phyloP scores from a whole-genome alignment of 2,329 filamentous ascomycete species.

The Penicillium polonicum region DNA sequence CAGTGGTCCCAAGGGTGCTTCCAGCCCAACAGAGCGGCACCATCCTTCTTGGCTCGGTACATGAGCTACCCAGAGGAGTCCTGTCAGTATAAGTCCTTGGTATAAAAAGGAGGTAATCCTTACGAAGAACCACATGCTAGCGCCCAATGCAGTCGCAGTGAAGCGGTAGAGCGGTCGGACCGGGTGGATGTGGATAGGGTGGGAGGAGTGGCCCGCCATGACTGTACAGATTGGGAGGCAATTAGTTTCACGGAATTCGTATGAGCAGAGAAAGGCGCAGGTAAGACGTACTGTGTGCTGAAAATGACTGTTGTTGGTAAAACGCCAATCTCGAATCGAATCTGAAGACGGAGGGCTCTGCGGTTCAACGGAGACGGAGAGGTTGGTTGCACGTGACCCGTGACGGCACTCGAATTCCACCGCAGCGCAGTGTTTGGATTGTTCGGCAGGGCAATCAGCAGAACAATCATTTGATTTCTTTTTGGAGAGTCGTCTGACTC shows the following conservation, averaged over 20 bases:
- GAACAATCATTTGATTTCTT: not conserved
- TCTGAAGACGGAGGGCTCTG: slow-evolving; percentile 10
- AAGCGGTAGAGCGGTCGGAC: slow-evolving; percentile 75
- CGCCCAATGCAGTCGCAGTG: slow-evolving; percentile 80
- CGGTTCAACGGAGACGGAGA: slow-evolving; percentile 8
- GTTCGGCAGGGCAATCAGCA: not conserved
- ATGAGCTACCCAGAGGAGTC: slow-evolving; percentile 64
- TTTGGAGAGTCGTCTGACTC: not conserved
- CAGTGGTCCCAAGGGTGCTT: slow-evolving; percentile 97
- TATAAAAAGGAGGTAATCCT: slow-evolving; percentile 3
- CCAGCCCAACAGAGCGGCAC: slow-evolving; percentile 84
- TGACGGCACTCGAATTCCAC: slow-evolving; percentile 10
- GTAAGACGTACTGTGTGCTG: slow-evolving; percentile 15
- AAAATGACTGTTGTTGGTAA: slow-evolving; percentile 8
- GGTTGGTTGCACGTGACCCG: slow-evolving; percentile 6
- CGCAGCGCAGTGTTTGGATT: not conserved
- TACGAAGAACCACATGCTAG: slow-evolving; percentile 99
- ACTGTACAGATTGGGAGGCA: slow-evolving; percentile 17
- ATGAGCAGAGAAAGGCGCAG: not conserved
- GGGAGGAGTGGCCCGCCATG: slow-evolving; percentile 40
- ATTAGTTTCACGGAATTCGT: not conserved
- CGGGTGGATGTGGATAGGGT: slow-evolving; percentile 55
- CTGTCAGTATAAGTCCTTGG: slow-evolving; percentile 18
- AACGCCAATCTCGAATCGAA: slow-evolving; percentile 9
- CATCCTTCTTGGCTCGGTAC: slow-evolving; percentile 96